phyloP scores from a whole-genome alignment of 257 asterid species.

The Eustoma russellianum region DNA sequence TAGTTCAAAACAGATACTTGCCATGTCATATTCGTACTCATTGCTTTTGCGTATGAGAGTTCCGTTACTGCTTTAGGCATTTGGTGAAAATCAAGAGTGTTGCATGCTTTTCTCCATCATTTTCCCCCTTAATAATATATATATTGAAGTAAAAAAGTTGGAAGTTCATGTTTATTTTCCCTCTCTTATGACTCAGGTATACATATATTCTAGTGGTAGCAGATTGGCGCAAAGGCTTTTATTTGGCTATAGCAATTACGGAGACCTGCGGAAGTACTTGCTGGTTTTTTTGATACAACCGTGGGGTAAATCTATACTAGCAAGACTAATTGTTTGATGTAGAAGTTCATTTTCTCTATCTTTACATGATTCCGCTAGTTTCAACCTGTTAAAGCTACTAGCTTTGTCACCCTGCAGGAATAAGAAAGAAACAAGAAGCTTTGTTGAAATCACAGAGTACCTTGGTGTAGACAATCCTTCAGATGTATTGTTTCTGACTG shows the following conservation, averaged over 20 bases:
- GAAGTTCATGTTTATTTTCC: background rate
- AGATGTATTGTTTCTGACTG: constrained; percentile 69
- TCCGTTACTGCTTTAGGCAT: background rate
- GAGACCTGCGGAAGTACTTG: constrained; percentile 77
- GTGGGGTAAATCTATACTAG: constrained; percentile 52
- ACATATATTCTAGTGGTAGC: constrained; percentile 97
- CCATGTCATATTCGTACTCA: too few relatives aligned
- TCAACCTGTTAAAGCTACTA: background rate
- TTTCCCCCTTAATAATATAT: too few relatives aligned
- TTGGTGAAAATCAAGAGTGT: too few relatives aligned
- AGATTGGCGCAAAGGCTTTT: constrained; percentile 93
- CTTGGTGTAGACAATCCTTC: constrained; percentile 86
- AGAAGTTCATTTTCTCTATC: background rate
- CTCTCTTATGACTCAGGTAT: constrained; percentile 41
- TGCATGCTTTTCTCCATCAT: background rate
- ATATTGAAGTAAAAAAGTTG: too few relatives aligned
- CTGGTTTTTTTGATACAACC: constrained; percentile 84
- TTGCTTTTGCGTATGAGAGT: too few relatives aligned
- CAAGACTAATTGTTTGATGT: background rate
- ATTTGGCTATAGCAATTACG: constrained; percentile 68
- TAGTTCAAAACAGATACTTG: too few relatives aligned
- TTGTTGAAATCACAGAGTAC: constrained; percentile 53
- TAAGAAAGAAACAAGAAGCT: constrained; percentile 81
- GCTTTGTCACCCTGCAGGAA: constrained; percentile 34
- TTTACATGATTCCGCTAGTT: background rate